Base-by-base conservation (phyloP, 2,329 filamentous ascomycete species). In the Microascus cirrosus region DNA sequence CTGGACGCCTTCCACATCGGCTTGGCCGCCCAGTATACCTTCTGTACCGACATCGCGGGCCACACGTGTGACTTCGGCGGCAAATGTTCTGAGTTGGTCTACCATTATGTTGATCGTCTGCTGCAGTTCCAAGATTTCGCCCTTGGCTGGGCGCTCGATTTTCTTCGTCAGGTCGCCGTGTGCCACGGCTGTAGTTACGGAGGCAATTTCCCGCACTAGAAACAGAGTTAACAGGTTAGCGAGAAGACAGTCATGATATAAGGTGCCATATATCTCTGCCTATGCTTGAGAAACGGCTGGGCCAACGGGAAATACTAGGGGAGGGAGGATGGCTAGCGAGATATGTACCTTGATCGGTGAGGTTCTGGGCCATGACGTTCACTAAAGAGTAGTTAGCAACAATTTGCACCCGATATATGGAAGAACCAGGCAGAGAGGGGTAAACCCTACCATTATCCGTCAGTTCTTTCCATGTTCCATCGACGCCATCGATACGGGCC, bases 391-490 rank as follows among this genome's bases (percentile, higher is more conserved):
- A 15, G 53, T 34, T 54, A 35, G 32, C 13, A 18, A 36, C 53
- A 8, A 39, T 13, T 48, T 22, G 24, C n/a, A 35, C 6, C 18
- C 24, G 32, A 59, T 20, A 42, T 42, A 11, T 39, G n/a, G n/a
- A 42, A 8, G 20, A 50, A 15, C 20, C 10, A 24, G 8, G 24
- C 13, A 36, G 11, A 5, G 20, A 54, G 20, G 25, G 28, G 53
- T 60, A 28, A 24, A 51, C 59, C 71, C 61, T 76, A 85, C 84
- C 84, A 67, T 93, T 93, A 70, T 92, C 87, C 20, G 93, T 97
- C 65, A 97, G 77, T 75, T 97, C 93, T 69, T 96, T 95, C 93
- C 93, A 97, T 61, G 95, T 96, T 66, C 93, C 93, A 71, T 94
- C 90, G 58, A 97, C 93, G 59, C 92, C 93, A 63, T 91, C 88